Conservation (phyloP, 2,329 filamentous ascomycete species). For the Claviceps sp. region DNA sequence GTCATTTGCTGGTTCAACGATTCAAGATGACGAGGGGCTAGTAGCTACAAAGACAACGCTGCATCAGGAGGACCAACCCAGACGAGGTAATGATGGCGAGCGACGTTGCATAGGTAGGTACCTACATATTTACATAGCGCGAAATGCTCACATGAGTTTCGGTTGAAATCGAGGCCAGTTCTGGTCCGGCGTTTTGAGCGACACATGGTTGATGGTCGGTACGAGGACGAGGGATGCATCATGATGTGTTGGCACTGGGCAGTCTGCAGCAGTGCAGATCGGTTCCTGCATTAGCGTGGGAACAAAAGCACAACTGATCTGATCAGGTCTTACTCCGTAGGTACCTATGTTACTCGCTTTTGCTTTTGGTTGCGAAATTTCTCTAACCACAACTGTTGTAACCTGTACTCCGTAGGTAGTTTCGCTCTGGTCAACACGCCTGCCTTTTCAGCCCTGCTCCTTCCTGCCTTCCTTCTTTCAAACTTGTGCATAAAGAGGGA, state of each 20-base stretch:
- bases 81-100: background rate
- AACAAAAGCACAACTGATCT: background rate
- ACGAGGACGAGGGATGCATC: no score
- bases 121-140: background rate
- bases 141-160: background rate
- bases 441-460: background rate
- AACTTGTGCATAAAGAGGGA: no score
- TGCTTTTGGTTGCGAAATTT: no score
- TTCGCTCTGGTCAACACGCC: background rate
- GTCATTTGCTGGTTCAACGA: no score
- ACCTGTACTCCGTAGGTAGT: background rate
- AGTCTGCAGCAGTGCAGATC: background rate
- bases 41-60: background rate
- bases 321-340: no score
- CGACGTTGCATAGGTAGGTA: background rate
- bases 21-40: background rate
- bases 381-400: no score
- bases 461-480: background rate
- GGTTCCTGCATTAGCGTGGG: background rate
- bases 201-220: no score
- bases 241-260: background rate
- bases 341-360: no score
- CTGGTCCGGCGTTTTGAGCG: background rate
- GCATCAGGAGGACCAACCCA: background rate
- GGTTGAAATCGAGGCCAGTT: background rate